Conservation (phyloP, 129 eudicot genomes). For the Artemisia annua region DNA sequence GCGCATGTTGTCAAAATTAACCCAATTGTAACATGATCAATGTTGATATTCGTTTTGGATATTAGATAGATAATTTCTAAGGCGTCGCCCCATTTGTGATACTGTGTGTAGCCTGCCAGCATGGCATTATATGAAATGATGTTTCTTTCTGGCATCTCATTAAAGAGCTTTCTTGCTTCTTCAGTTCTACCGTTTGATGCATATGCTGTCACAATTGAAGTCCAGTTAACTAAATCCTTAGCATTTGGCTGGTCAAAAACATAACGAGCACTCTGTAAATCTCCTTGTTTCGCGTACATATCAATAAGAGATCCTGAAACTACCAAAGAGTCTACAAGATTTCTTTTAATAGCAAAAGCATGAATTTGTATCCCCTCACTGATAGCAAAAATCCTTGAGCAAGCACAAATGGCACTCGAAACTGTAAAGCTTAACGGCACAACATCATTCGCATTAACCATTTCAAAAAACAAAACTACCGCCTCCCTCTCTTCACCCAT, state of each 20-base stretch:
- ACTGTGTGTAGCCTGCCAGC: conserved; percentile 71
- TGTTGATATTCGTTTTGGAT: conserved; percentile 24
- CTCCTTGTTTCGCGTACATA: conserved; percentile 60
- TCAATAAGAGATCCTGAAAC: conserved; percentile 65
- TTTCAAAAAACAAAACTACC: conserved; percentile 45
- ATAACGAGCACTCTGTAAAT: conserved; percentile 46
- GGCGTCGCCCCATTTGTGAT: conserved; percentile 63
- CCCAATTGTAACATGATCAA: conserved; percentile 59
- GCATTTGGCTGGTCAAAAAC: conserved; percentile 47
- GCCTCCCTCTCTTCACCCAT: conserved; percentile 53
- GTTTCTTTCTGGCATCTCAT: conserved; percentile 71
- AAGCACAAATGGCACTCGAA: conserved; percentile 68
- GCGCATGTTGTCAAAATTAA: conserved; percentile 56
- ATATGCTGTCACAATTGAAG: conserved; percentile 72
- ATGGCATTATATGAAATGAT: conserved; percentile 82
- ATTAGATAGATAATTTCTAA: conserved; percentile 48
- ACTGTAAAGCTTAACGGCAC: conserved; percentile 60
- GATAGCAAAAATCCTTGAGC: conserved; percentile 49
- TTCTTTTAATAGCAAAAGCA: conserved; percentile 52
- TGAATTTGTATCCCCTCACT: conserved; percentile 64
- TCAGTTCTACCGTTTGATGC: conserved; percentile 43
- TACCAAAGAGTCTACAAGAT: conserved; percentile 47
- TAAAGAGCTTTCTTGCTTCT: conserved; percentile 63
- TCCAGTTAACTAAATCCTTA: conserved; percentile 52
- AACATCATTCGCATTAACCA: conserved; percentile 45